A percentile compares a stretch with the other conserved stretches of the same genome.
These are phyloP conservation scores for Arabidopsis thaliana DNA, from an alignment of 345 rosid species.

Conservation along the genomic window DNA sequence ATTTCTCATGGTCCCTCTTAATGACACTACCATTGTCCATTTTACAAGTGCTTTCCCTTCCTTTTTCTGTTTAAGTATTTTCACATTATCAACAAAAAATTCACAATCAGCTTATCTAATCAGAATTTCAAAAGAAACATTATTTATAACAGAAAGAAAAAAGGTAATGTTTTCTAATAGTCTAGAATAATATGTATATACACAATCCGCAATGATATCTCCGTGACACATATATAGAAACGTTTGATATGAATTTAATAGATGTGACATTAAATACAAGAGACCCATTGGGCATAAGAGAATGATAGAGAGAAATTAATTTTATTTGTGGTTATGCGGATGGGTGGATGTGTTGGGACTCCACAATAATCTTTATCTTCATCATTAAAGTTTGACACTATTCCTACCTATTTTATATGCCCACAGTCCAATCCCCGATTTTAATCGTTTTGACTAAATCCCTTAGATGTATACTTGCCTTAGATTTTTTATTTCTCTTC, in stretches of 20 bases:
- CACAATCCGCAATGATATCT: neutral
- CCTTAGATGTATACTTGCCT: no score
- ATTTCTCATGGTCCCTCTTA: slow-evolving; percentile 41
- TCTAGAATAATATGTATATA: neutral
- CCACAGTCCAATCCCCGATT: neutral
- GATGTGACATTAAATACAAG: slow-evolving; percentile 31
- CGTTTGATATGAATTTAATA: slow-evolving; percentile 5
- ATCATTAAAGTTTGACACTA: slow-evolving; percentile 53
- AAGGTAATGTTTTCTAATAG: neutral
- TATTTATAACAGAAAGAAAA: neutral
- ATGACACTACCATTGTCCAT: slow-evolving; percentile 20
- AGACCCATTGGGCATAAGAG: slow-evolving; percentile 21
- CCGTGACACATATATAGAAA: slow-evolving; percentile 16
- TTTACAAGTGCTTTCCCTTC: slow-evolving; percentile 1
- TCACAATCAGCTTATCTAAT: neutral
- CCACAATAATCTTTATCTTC: slow-evolving; percentile 49
- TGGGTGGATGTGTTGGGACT: slow-evolving; percentile 49
- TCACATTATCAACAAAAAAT: neutral
- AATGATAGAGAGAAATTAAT: slow-evolving; percentile 29
- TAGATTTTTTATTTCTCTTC: no score
- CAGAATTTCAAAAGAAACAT: neutral
- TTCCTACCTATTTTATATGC: slow-evolving; percentile 32
- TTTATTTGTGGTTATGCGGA: slow-evolving; percentile 37
- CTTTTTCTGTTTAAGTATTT: neutral
- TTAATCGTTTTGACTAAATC: neutral